phyloP scores from a whole-genome alignment of 108 stramenopile species.

The Nitzschia sp. region DNA sequence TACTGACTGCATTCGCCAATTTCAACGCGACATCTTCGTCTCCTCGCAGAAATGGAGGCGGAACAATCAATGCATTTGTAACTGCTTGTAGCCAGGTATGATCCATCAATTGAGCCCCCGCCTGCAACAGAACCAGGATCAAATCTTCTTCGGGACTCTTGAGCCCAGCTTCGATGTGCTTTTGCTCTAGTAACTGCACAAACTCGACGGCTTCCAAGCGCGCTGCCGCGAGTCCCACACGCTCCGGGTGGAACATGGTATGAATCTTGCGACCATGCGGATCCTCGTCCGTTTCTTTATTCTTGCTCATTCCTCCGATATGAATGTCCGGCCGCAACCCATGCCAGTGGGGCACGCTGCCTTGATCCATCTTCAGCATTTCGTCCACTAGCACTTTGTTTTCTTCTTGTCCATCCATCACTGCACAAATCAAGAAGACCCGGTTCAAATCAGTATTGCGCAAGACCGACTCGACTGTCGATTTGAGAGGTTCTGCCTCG shows the following conservation, averaged over 20 bases:
- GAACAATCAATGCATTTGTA: conserved; percentile 65
- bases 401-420: conserved; percentile 47
- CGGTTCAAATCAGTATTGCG: conserved; percentile 64
- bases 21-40: conserved; percentile 36
- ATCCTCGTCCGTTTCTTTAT: conserved; percentile 30
- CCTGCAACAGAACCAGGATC: conserved; percentile 59
- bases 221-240: conserved; percentile 46
- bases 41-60: conserved; percentile 34
- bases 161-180: conserved; percentile 66
- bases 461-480: conserved; percentile 45
- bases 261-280: conserved; percentile 66
- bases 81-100: conserved; percentile 57
- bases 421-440: conserved; percentile 67
- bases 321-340: conserved; percentile 47
- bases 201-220: conserved; percentile 63
- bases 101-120: conserved; percentile 44
- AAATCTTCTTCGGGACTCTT: conserved; percentile 71
- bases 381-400: conserved; percentile 14
- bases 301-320: background rate
- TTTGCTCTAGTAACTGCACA: conserved; percentile 48
- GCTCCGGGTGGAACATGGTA: conserved; percentile 46
- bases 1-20: conserved; percentile 80
- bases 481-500: conserved; percentile 5
- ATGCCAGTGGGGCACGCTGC: conserved; percentile 62
- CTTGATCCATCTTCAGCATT: conserved; percentile 40